A percentile compares a stretch with the other conserved stretches of the same genome.
Evolutionary conservation across 2,329 filamentous ascomycete genomes (phyloP).

Genomic region (Dryadomyces quercus-mongolicae): DNA sequence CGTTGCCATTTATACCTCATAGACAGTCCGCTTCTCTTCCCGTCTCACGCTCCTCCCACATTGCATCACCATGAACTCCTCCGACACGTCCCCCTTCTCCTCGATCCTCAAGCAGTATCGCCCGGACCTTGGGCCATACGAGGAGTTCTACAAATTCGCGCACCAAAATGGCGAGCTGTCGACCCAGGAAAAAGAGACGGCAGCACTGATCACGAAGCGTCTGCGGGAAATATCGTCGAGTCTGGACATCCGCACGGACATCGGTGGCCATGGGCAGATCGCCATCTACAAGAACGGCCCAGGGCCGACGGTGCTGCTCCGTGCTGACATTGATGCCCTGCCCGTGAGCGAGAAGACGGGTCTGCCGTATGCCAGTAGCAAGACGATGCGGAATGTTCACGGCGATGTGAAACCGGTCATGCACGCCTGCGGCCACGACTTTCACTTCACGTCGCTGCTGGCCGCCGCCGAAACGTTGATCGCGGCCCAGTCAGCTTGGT

Average conservation of each 20-base stretch:
- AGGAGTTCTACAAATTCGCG: too few relatives aligned
- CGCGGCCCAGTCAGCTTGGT: conserved; percentile 33
- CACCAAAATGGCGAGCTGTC: too few relatives aligned
- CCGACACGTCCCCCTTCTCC: too few relatives aligned
- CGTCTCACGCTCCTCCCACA: too few relatives aligned
- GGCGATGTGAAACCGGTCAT: not conserved
- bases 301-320: conserved; percentile 42
- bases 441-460: conserved; percentile 47
- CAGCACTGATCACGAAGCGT: too few relatives aligned
- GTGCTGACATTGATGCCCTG: conserved; percentile 51
- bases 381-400: not conserved
- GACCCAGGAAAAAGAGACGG: too few relatives aligned
- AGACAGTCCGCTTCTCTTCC: too few relatives aligned
- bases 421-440: conserved; percentile 58
- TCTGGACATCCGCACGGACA: not conserved
- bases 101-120: too few relatives aligned
- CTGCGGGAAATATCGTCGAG: too few relatives aligned
- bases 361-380: conserved; percentile 40
- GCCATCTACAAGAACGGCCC: conserved; percentile 42
- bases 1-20: too few relatives aligned
- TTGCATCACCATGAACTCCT: too few relatives aligned
- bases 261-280: conserved; percentile 47
- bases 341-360: conserved; percentile 44
- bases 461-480: conserved; percentile 39
- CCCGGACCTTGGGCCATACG: too few relatives aligned